phyloP scores from a whole-genome alignment of 768 basidiomycete genomes.

The Termitomyces sp. region DNA sequence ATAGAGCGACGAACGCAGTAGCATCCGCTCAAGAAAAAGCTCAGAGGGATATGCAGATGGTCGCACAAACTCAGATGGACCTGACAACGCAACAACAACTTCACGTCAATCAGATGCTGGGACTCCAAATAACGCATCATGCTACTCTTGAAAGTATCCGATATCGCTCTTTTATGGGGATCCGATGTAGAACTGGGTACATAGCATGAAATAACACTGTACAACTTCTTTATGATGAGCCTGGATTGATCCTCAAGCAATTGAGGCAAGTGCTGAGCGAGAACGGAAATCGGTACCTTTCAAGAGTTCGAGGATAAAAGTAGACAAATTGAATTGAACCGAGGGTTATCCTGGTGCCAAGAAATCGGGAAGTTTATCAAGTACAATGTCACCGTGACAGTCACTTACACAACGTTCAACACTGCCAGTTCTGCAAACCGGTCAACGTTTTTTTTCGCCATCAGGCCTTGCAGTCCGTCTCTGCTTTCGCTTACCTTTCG shows the following conservation, averaged over 20 bases:
- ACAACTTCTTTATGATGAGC: too few relatives aligned
- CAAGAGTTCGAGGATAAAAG: not conserved
- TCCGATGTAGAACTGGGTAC: not conserved
- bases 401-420: not conserved
- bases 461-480: not conserved
- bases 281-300: not conserved
- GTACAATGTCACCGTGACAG: not conserved
- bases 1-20: too few relatives aligned
- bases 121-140: not conserved
- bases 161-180: not conserved
- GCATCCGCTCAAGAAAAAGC: conserved; percentile 4
- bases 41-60: conserved; percentile 2
- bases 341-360: not conserved
- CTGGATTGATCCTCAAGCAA: too few relatives aligned
- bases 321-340: too few relatives aligned
- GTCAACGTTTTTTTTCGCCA: not conserved
- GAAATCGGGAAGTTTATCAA: not conserved
- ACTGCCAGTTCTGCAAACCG: not conserved
- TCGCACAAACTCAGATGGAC: not conserved
- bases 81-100: not conserved
- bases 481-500: conserved; percentile 3
- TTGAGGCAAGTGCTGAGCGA: not conserved
- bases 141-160: not conserved
- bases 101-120: not conserved
- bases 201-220: not conserved